Evolutionary conservation across 2,329 filamentous ascomycete species (phyloP), one percentile per base, ranked within the genome.

Genomic region (Phialophora verrucosa): DNA sequence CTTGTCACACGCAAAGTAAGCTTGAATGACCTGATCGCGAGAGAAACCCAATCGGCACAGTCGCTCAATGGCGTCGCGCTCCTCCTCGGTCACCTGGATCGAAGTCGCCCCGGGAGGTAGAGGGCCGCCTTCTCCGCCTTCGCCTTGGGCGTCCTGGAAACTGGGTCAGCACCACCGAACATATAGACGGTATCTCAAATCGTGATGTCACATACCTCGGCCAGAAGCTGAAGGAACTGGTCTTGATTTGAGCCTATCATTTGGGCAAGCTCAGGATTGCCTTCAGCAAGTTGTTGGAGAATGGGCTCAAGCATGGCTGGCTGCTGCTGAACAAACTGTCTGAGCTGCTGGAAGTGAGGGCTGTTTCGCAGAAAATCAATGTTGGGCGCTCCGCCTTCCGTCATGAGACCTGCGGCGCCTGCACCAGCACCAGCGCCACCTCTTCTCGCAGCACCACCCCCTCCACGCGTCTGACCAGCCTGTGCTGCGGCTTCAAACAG

Each of bases 1-100:
- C 87, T 98, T 99, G 81, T 99, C 95, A 79, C 95, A 99, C 38
- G 95, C 95, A 77, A 99, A 99, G 82, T 98, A 99, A 29, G 95
- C 95, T 81, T 99, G 94, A 72, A 98, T 97, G 59, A 95, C 95
- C 73, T 93, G 88, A 73, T 98, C 93, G 67, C 93, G 89, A 74
- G 94, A 89, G 78, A 99, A 99, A 42, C 95, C 95, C 53, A 99
- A 88, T 70, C 91, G 90, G 81, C 92, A 97, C 76, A 99, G 84
- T 91, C 95, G 87, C 82, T 99, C 95, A 74, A 99, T 99, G 27
- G 95, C 95, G 78, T 97, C 94, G 66, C 93, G 89, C 83, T 99
- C 95, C 78, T 98, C 95, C 77, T 96, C 92, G 0, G 95, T 98
- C 42, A 99, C 94, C 59, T 88, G 88, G 73, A 99, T 96, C 55